Percentiles rank a stretch among this genome's conserved stretches.
phyloP scores from a whole-genome alignment of 2,329 filamentous ascomycete genomes.

The Lasiodiplodia gonubiensis region DNA sequence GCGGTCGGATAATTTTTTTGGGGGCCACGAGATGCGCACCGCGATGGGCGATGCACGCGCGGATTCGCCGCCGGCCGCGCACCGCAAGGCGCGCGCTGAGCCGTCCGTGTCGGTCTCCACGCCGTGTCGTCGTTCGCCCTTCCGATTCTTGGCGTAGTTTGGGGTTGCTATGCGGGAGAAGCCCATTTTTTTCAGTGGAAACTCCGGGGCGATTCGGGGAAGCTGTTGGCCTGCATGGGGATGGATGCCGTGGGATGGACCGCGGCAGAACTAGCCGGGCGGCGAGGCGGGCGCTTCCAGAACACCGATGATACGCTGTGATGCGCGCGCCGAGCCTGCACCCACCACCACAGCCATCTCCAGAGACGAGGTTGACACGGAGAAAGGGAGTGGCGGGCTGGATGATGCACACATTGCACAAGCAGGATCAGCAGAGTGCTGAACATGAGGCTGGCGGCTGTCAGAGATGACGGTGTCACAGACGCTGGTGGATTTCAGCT shows the following conservation, averaged over 20 bases:
- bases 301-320: constrained; percentile 16
- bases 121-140: neutral
- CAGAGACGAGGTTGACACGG: neutral
- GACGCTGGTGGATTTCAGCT: neutral
- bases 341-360: neutral
- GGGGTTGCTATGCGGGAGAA: neutral
- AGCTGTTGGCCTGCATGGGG: neutral
- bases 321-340: constrained; percentile 9
- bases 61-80: constrained; percentile 1
- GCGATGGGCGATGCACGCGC: constrained; percentile 1
- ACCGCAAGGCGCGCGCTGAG: neutral
- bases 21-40: neutral
- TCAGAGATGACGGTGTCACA: neutral
- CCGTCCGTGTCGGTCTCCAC: neutral
- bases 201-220: neutral
- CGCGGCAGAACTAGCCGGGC: neutral
- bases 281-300: constrained; percentile 22
- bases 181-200: neutral
- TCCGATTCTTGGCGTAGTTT: neutral
- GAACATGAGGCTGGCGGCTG: neutral
- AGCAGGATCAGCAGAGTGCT: neutral
- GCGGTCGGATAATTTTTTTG: neutral
- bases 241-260: neutral
- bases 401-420: neutral
- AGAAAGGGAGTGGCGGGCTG: constrained; percentile 8